Evolutionary conservation across 345 rosid genomes (phyloP).

Genomic region (Eucalyptus rudis): DNA sequence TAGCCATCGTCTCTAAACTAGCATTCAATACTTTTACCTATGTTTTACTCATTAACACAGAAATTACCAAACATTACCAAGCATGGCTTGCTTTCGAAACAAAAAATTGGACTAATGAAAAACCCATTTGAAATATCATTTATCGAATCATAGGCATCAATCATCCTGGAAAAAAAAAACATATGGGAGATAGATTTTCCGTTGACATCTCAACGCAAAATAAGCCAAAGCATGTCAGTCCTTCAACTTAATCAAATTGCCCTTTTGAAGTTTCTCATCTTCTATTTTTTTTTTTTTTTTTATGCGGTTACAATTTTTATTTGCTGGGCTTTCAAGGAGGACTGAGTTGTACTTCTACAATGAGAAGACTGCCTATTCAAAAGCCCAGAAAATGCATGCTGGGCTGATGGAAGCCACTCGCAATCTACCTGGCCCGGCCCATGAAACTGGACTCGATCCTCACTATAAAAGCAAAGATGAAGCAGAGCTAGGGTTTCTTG

Average conservation of each 20-base stretch:
- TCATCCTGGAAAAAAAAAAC: neutral
- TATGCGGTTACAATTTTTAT: neutral
- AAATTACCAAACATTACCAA: neutral
- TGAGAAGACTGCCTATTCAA: neutral
- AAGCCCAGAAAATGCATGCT: neutral
- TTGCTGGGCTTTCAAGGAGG: neutral
- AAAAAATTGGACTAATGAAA: fast-evolving
- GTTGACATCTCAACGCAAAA: neutral
- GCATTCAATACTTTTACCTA: no score
- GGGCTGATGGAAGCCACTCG: neutral
- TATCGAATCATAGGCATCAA: fast-evolving
- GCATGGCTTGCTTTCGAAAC: neutral
- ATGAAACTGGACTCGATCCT: neutral
- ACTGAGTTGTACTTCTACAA: neutral
- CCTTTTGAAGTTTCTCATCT: neutral
- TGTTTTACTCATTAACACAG: no score
- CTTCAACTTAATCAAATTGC: neutral
- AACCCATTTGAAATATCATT: fast-evolving
- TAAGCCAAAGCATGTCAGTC: neutral
- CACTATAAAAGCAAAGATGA: neutral
- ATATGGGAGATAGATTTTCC: neutral
- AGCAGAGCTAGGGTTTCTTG: fast-evolving
- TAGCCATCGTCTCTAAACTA: neutral
- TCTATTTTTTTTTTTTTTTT: neutral
- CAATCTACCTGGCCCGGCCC: neutral